A percentile compares a stretch with the other conserved stretches of the same genome.
Conservation (phyloP, 768 basidiomycete species). For the Lepiota venenata region DNA sequence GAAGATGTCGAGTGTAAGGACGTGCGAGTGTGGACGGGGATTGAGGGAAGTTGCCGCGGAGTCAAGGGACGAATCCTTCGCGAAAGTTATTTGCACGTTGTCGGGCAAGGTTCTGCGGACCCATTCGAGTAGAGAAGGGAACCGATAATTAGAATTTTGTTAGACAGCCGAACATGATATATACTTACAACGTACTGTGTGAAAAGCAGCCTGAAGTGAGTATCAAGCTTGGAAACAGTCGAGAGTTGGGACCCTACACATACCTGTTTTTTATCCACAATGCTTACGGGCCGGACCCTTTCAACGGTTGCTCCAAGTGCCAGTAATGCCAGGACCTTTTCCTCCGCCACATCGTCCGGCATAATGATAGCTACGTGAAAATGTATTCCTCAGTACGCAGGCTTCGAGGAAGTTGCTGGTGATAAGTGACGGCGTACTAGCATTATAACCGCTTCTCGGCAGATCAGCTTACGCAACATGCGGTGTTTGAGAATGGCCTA, state of each 20-base stretch:
- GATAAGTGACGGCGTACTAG: slow-evolving; percentile 48
- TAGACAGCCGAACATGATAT: not conserved
- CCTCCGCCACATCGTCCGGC: slow-evolving; percentile 86
- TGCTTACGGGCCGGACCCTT: slow-evolving; percentile 89
- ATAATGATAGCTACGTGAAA: slow-evolving; percentile 72
- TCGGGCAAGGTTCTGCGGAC: slow-evolving; percentile 77
- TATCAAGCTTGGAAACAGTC: not conserved
- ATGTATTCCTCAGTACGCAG: not conserved
- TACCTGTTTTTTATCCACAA: slow-evolving; percentile 95
- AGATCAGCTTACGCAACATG: not conserved
- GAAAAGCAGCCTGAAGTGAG: not conserved
- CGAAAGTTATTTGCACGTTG: slow-evolving; percentile 76
- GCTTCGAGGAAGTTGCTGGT: not conserved
- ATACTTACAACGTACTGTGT: slow-evolving; percentile 55
- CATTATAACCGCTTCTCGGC: slow-evolving; percentile 73
- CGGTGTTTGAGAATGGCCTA: slow-evolving; percentile 26
- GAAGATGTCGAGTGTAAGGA: slow-evolving; percentile 39
- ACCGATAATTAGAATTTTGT: not conserved
- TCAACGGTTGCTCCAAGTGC: slow-evolving; percentile 89
- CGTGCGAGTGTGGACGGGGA: slow-evolving; percentile 23
- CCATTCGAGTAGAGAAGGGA: too few species aligned
- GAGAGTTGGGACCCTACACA: slow-evolving; percentile 14
- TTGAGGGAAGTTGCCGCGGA: slow-evolving; percentile 14
- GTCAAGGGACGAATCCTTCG: slow-evolving; percentile 35
- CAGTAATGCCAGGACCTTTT: slow-evolving; percentile 83